Percentiles rank a stretch among this genome's conserved stretches.
These are phyloP conservation scores for Leishmania major DNA, from an alignment of 208 protist species.

Conservation along the genomic window DNA sequence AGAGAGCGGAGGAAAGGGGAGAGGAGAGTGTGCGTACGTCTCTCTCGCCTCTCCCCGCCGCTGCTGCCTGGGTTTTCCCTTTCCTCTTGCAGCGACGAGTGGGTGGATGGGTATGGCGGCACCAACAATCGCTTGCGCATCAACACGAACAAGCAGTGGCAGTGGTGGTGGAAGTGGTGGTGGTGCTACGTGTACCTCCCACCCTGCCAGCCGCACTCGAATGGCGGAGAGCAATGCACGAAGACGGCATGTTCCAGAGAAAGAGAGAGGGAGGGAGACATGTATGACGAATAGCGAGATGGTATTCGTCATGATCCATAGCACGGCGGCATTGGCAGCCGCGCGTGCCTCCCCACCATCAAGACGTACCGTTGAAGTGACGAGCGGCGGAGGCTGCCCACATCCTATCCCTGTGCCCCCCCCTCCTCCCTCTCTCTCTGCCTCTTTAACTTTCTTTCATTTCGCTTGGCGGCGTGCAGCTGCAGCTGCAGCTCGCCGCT, in stretches of 20 bases:
- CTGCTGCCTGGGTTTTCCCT: not conserved
- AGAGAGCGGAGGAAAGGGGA: not conserved
- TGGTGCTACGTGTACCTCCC: not conserved
- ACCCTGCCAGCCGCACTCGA: not conserved
- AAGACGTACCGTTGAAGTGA: not conserved
- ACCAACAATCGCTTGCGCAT: not conserved
- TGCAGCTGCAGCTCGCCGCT: not conserved
- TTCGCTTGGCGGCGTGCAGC: not conserved
- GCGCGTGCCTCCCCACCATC: not conserved
- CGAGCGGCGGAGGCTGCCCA: not conserved
- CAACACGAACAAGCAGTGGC: not conserved
- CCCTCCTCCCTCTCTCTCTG: too few species aligned
- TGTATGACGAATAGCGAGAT: not conserved
- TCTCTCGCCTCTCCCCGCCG: not conserved
- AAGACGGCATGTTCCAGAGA: not conserved
- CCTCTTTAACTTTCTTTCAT: not conserved
- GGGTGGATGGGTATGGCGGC: not conserved
- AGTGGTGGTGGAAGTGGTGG: not conserved
- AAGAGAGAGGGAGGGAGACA: not conserved
- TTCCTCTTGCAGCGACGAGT: not conserved
- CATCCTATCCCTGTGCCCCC: not conserved
- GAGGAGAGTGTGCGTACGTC: too few species aligned
- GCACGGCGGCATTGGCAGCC: not conserved
- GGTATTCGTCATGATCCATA: not conserved
- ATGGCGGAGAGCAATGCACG: not conserved